Percentiles rank a stretch among this genome's conserved stretches.
Conservation (phyloP, 768 basidiomycete species). For the Pholiota conissans region DNA sequence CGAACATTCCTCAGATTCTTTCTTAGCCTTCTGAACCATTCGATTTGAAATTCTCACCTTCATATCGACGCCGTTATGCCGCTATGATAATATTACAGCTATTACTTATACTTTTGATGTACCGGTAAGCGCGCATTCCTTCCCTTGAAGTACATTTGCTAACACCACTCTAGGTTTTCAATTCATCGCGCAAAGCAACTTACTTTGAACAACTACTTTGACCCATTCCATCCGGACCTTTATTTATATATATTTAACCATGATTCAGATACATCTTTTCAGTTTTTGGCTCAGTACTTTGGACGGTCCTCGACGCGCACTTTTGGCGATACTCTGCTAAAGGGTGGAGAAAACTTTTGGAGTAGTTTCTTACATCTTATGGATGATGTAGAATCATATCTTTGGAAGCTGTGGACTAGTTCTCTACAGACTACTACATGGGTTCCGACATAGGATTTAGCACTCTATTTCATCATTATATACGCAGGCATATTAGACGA, state of each 20-base stretch:
- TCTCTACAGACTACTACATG: constrained; percentile 10
- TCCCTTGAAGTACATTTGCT: not conserved
- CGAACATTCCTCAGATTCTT: not conserved
- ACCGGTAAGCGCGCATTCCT: constrained; percentile 45
- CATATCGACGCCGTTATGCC: constrained; percentile 20
- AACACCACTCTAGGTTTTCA: constrained; percentile 39
- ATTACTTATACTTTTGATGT: constrained; percentile 50
- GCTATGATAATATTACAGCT: constrained; percentile 39
- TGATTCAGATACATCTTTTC: constrained; percentile 40
- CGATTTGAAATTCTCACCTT: not conserved
- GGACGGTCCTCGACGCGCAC: constrained; percentile 32
- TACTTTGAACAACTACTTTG: constrained; percentile 76
- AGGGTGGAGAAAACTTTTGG: constrained; percentile 39
- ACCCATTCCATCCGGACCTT: constrained; percentile 75
- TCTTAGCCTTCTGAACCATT: not conserved
- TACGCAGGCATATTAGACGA: too few relatives aligned
- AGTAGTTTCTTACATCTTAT: constrained; percentile 10
- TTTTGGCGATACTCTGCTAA: not conserved
- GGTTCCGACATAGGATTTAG: constrained; percentile 16
- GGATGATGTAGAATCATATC: constrained; percentile 14
- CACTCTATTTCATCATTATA: not conserved
- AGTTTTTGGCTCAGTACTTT: constrained; percentile 32
- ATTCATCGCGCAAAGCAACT: constrained; percentile 47
- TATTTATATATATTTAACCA: constrained; percentile 51
- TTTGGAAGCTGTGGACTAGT: constrained; percentile 16